Evolutionary conservation across 208 protist species (phyloP), one percentile per base, ranked within the genome.

Genomic region (Leishmania gerbilli): DNA sequence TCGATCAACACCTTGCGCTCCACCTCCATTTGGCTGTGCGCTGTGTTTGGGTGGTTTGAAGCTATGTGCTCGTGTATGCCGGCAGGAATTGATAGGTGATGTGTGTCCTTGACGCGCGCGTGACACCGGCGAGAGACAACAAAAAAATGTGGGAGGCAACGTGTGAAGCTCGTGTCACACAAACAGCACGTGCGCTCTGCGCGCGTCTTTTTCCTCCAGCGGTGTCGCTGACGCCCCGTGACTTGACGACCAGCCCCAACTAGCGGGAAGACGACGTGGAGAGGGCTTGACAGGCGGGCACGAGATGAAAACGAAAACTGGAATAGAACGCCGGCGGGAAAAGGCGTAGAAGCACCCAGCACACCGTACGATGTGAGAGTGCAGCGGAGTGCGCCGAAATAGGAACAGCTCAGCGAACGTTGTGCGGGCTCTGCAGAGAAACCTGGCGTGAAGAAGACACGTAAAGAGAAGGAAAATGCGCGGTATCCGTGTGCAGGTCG

Each of bases 1-100:
- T 97, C 92, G 77, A 96, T 95, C 3, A 84, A 80, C 7, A 77
- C 69, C 37, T 86, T 75, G 4, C 82, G 71, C 8, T 89, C 86
- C 1, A 42, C 2, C 69, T 80, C 76, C 80, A 84, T 84, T 55
- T 75, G 71, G 42, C 5, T 11, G 11, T 17, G 42, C 8, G 24
- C 17, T 24, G 71, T 2, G 24, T 58, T 40, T 9, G 3, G 62
- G 31, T 40, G 13, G 5, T 62, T 71, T 49, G 40, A n/a, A 47
- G 21, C 67, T 71, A 4, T 24, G 67, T 15, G 21, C 24, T 6
- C 17, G 37, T n/a, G 67, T n/a, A n/a, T 11, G 17, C 42, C 3
- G 21, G 21, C 19, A n/a, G 27, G 37, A 47, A 3, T 11, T 0
- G 3, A 17, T 17, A 71, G 40, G 19, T 37, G 21, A n/a, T 27